A percentile compares a stretch with the other conserved stretches of the same genome.
Evolutionary conservation across 1,139 yeast genomes (phyloP).

Genomic region (Geotrichum histeridarum): DNA sequence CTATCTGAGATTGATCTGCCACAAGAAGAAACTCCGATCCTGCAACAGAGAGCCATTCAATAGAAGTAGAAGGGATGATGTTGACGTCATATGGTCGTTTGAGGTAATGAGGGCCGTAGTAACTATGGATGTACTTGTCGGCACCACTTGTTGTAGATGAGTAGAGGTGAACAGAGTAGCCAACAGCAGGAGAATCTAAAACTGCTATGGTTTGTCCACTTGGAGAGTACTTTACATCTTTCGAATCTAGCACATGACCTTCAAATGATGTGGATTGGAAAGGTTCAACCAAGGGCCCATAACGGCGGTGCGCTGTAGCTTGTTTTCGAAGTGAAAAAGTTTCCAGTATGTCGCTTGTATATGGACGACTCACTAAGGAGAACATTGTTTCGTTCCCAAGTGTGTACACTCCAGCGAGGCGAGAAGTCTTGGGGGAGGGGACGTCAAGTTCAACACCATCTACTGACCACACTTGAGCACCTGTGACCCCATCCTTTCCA

Average conservation of each 20-base stretch:
- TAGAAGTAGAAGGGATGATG: slow-evolving; percentile 21
- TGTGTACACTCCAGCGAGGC: background rate
- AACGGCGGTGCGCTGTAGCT: background rate
- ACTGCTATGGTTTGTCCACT: slow-evolving; percentile 29
- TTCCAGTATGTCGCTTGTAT: slow-evolving; percentile 8
- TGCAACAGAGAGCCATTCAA: slow-evolving; percentile 21
- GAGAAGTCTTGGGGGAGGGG: slow-evolving; percentile 2
- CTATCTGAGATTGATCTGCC: slow-evolving; percentile 26
- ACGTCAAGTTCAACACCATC: slow-evolving; percentile 12
- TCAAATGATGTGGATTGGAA: slow-evolving; percentile 16
- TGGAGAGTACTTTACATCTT: slow-evolving; percentile 26
- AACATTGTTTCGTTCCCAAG: slow-evolving; percentile 1
- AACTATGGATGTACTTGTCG: slow-evolving; percentile 19
- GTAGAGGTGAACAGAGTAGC: slow-evolving; percentile 27
- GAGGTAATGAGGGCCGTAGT: slow-evolving; percentile 21
- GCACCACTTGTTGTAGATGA: slow-evolving; percentile 14
- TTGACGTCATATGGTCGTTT: slow-evolving; percentile 15
- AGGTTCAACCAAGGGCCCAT: background rate
- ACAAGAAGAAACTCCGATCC: slow-evolving; percentile 23
- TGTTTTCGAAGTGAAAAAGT: slow-evolving; percentile 8
- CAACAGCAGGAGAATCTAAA: slow-evolving; percentile 28
- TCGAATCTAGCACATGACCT: slow-evolving; percentile 25
- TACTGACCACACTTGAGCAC: slow-evolving; percentile 12
- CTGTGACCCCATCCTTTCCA: slow-evolving; percentile 10
- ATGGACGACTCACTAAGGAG: slow-evolving; percentile 4